Evolutionary conservation across 768 basidiomycete species (phyloP), one percentile per base, ranked within the genome.

Genomic region (Suillus paluster): DNA sequence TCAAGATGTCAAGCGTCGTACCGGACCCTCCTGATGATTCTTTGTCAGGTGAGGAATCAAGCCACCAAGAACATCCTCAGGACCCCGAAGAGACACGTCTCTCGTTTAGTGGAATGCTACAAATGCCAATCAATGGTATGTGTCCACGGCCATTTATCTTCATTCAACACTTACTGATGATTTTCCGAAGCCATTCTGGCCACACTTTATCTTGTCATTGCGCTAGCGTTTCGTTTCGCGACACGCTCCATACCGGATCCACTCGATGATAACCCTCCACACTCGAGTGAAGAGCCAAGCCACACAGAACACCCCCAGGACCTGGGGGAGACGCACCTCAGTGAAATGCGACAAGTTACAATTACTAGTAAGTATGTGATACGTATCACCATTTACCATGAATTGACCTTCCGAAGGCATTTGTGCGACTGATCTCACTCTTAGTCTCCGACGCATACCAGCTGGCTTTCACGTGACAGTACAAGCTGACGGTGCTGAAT

Each of bases 381-480:
- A 17, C 17, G 4, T 6, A 17, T 17, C 39, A 17, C 39, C 15
- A 7, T 7, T 41, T 6, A 17, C 5, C 39, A 41, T 15, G 17
- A 2, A 41, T 17, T 17, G 39, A 41, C 17, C 17, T 6, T 6
- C 39, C 17, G 6, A 17, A 66, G 67, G 25, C 10, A 52, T 68
- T 30, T 63, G 61, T 4, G 61, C 46, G 12, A 59, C 59, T 9
- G 30, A 58, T 50, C 10, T 67, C 5, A 2, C 14, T 11, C 21
- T 19, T 30, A 58, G 60, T 58, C 41, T 62, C 12, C 39, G 39
- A 41, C 48, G 59, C 8, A 46, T 64, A 5, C 67, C 65, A 5
- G 30, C 59, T 2, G 67, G 67, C 8, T 60, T 67, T 21, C 62
- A 58, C 36, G 50, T 65, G 25, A 10, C 4, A 10, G 15, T 60